Conservation (phyloP, 257 asterid species). For the Ballota nigra region DNA sequence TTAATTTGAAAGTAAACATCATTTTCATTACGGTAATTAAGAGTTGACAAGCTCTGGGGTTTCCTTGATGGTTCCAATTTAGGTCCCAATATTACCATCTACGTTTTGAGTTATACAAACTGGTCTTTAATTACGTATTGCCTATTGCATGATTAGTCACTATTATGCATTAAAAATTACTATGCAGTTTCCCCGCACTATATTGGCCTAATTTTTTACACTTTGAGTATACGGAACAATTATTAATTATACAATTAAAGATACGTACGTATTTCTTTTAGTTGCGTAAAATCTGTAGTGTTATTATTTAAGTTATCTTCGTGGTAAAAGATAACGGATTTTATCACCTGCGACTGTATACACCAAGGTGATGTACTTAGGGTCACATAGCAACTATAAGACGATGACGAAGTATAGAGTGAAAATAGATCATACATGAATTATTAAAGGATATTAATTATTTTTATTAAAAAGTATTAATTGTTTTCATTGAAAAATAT, state of each 20-base stretch:
- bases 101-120: neutral
- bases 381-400: too few species aligned
- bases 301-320: neutral
- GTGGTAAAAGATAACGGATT: neutral
- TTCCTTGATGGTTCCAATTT: conserved; percentile 3
- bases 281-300: neutral
- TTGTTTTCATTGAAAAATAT: too few species aligned
- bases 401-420: too few species aligned
- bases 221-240: conserved; percentile 20
- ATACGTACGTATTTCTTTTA: neutral
- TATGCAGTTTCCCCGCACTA: neutral
- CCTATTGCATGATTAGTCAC: neutral
- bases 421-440: too few species aligned
- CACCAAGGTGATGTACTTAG: too few species aligned
- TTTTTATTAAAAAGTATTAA: too few species aligned
- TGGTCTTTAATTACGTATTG: neutral
- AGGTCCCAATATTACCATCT: neutral
- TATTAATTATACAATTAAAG: neutral
- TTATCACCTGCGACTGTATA: neutral
- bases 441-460: too few species aligned
- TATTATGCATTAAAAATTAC: neutral
- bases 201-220: conserved; percentile 13
- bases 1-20: too few species aligned
- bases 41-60: too few species aligned
- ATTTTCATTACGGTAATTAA: too few species aligned